Evolutionary conservation across 1,139 yeast genomes (phyloP).

Genomic region (Geotrichum aggregatum): DNA sequence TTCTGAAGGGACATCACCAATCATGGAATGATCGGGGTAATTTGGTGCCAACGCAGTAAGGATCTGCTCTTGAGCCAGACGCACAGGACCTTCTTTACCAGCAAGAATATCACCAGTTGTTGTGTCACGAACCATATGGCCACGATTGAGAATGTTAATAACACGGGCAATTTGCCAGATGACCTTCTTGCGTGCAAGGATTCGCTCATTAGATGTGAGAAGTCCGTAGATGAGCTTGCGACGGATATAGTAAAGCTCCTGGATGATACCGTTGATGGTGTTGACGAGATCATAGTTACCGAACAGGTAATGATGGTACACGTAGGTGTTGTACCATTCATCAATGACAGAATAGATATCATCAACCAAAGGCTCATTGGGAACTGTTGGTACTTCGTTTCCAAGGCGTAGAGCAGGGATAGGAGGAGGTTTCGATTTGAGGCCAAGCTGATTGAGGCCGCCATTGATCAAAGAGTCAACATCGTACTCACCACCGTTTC

Average conservation of each 20-base stretch:
- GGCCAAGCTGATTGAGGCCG: slow-evolving; percentile 14
- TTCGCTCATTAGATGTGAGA: slow-evolving; percentile 57
- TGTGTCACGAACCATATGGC: slow-evolving; percentile 73
- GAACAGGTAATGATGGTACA: slow-evolving; percentile 33
- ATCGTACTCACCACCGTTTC: slow-evolving; percentile 16
- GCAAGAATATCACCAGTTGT: slow-evolving; percentile 60
- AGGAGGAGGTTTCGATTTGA: slow-evolving; percentile 32
- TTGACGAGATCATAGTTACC: slow-evolving; percentile 41
- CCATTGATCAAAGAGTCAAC: slow-evolving; percentile 15
- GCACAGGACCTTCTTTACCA: slow-evolving; percentile 47
- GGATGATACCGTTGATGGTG: slow-evolving; percentile 33
- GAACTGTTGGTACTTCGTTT: slow-evolving; percentile 29
- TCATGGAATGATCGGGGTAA: slow-evolving; percentile 50
- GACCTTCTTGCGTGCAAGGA: slow-evolving; percentile 54
- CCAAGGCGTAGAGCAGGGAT: slow-evolving; percentile 34
- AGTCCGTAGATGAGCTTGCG: slow-evolving; percentile 54
- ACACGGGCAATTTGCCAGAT: slow-evolving; percentile 60
- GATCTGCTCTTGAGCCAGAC: slow-evolving; percentile 63
- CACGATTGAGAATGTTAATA: slow-evolving; percentile 61
- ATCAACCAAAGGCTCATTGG: slow-evolving; percentile 35
- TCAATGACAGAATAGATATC: slow-evolving; percentile 36
- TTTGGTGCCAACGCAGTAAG: slow-evolving; percentile 70
- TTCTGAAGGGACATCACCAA: slow-evolving; percentile 34
- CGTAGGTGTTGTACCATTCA: slow-evolving; percentile 37
- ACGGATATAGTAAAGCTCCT: slow-evolving; percentile 61